phyloP scores from a whole-genome alignment of 1,284 basidiomycete species.

The Pterulicium gracile region DNA sequence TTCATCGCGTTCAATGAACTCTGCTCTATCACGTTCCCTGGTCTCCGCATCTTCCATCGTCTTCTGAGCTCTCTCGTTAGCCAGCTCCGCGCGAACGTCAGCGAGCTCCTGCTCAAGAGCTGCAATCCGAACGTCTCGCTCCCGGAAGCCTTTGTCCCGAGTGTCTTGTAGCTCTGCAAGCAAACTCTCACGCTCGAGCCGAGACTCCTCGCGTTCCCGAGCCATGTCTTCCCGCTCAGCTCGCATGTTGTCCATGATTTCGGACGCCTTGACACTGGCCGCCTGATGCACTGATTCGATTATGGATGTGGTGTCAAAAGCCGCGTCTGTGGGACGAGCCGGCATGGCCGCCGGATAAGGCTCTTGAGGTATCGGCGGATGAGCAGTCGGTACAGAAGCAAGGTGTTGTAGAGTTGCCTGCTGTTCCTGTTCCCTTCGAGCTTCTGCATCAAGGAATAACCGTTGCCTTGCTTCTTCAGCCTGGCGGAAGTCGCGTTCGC shows the following conservation, averaged over 20 bases:
- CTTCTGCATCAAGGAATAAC: slow-evolving; percentile 49
- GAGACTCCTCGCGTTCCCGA: slow-evolving; percentile 39
- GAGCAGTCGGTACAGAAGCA: slow-evolving; percentile 17
- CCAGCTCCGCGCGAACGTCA: slow-evolving; percentile 28
- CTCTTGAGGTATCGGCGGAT: slow-evolving; percentile 13
- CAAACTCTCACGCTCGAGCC: slow-evolving; percentile 39
- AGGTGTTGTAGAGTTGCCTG: slow-evolving; percentile 40
- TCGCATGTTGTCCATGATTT: slow-evolving; percentile 46
- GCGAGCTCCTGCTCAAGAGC: slow-evolving; percentile 46
- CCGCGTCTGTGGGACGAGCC: background rate
- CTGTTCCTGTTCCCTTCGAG: slow-evolving; percentile 40
- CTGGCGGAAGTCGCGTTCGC: slow-evolving; percentile 49
- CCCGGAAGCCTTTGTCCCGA: slow-evolving; percentile 33
- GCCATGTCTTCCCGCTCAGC: slow-evolving; percentile 48
- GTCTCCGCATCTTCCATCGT: slow-evolving; percentile 48
- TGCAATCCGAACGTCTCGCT: slow-evolving; percentile 41
- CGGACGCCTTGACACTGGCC: slow-evolving; percentile 39
- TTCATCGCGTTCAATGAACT: slow-evolving; percentile 46
- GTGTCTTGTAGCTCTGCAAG: slow-evolving; percentile 36
- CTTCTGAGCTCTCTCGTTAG: slow-evolving; percentile 43
- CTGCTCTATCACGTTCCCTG: slow-evolving; percentile 44
- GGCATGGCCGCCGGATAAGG: no score
- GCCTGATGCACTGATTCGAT: slow-evolving; percentile 30
- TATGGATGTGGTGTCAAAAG: slow-evolving; percentile 22
- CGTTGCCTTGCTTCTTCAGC: slow-evolving; percentile 55